phyloP scores from a whole-genome alignment of 495 filamentous ascomycete species.

The Penicillium paradoxum region DNA sequence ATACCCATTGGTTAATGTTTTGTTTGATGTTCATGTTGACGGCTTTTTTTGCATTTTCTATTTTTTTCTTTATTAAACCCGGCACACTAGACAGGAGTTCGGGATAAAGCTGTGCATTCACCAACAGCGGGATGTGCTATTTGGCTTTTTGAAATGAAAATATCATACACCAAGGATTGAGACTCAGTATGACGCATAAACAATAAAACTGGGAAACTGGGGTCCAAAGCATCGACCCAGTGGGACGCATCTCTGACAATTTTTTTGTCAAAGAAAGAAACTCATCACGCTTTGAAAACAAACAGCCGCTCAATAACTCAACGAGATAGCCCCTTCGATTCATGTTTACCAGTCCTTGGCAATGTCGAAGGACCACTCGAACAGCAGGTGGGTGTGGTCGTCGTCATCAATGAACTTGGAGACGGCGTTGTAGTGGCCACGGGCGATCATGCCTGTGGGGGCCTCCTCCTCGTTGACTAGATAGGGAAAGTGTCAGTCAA shows the following conservation, averaged over 20 bases:
- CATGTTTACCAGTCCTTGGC: slow-evolving; percentile 74
- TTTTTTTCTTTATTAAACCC: slow-evolving; percentile 11
- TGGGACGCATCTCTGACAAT: slow-evolving; percentile 17
- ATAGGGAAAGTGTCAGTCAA: not conserved
- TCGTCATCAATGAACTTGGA: slow-evolving; percentile 94
- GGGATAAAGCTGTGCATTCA: slow-evolving; percentile 26
- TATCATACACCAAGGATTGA: slow-evolving; percentile 8
- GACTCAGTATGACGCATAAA: slow-evolving; percentile 9
- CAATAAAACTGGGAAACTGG: slow-evolving; percentile 15
- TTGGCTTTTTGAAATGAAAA: slow-evolving; percentile 18
- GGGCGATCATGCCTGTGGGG: slow-evolving; percentile 79
- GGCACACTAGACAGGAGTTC: slow-evolving; percentile 31
- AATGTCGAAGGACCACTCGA: slow-evolving; percentile 94
- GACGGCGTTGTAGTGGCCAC: slow-evolving; percentile 78
- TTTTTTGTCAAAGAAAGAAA: slow-evolving; percentile 28
- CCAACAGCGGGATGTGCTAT: slow-evolving; percentile 16
- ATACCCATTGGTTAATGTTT: slow-evolving; percentile 38
- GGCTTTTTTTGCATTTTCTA: slow-evolving; percentile 5
- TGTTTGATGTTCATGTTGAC: slow-evolving; percentile 4
- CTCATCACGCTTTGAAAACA: slow-evolving; percentile 31
- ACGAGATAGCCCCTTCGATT: slow-evolving; percentile 13
- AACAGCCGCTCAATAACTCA: slow-evolving; percentile 29
- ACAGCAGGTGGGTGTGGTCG: slow-evolving; percentile 74
- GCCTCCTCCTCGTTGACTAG: slow-evolving; percentile 85
- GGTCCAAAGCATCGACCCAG: slow-evolving; percentile 13